Percentiles rank a stretch among this genome's conserved stretches.
Evolutionary conservation across 192 early-diverging fungal species (phyloP).

Genomic region (Coemansia reversa): DNA sequence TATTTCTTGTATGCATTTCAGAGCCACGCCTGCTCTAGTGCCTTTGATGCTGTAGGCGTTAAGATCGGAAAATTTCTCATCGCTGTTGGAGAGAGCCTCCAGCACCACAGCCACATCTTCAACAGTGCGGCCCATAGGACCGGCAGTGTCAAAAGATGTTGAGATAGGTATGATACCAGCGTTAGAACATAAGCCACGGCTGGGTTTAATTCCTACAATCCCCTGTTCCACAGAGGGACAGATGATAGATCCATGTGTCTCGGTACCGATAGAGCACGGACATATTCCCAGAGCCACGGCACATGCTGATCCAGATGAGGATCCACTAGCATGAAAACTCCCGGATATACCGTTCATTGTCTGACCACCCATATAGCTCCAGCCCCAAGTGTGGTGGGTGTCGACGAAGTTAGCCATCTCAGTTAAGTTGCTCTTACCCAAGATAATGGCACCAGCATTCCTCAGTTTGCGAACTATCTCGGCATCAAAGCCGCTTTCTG

Average conservation of each 20-base stretch:
- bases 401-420: constrained; percentile 1
- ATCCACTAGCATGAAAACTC: constrained; percentile 6
- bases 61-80: constrained; percentile 1
- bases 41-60: constrained; percentile 6
- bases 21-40: constrained; percentile 6
- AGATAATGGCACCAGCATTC: constrained; percentile 8
- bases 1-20: not conserved
- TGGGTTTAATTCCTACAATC: constrained; percentile 9
- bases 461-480: constrained; percentile 11
- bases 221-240: constrained; percentile 2
- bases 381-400: constrained; percentile 5
- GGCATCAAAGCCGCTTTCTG: constrained; percentile 12
- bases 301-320: constrained; percentile 11
- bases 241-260: constrained; percentile 7
- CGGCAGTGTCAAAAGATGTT: constrained; percentile 6
- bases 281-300: constrained; percentile 7
- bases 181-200: constrained; percentile 9
- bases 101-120: constrained; percentile 9
- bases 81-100: not conserved
- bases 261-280: constrained; percentile 1
- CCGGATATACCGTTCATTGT: constrained; percentile 8
- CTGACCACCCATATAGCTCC: constrained; percentile 13
- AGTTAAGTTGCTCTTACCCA: constrained; percentile 1
- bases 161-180: constrained; percentile 12
- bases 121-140: constrained; percentile 7